Conservation (phyloP, 345 rosid genomes). For the Moringa oleifera region DNA sequence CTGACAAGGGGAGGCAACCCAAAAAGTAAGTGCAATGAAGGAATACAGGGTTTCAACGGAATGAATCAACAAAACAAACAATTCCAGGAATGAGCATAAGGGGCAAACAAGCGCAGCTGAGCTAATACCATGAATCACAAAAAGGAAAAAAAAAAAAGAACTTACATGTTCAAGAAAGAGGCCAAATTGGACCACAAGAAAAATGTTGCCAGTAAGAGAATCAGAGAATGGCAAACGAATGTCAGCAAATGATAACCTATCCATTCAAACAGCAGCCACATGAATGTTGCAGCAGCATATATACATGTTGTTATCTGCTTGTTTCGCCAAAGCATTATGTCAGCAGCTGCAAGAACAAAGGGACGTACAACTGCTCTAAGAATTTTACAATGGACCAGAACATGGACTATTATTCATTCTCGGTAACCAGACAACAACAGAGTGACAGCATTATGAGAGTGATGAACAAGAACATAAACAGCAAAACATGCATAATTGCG, state of each 20-base stretch:
- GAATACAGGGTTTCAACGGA: too few relatives aligned
- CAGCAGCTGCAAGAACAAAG: conserved; percentile 31
- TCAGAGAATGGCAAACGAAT: conserved; percentile 34
- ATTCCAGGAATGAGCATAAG: too few relatives aligned
- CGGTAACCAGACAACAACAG: too few relatives aligned
- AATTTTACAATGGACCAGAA: too few relatives aligned
- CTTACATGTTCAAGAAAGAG: conserved; percentile 33
- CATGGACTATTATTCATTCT: too few relatives aligned
- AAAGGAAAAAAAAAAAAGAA: not conserved
- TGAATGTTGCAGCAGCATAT: conserved; percentile 33
- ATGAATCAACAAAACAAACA: too few relatives aligned
- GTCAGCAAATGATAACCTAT: conserved; percentile 39
- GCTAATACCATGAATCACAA: not conserved
- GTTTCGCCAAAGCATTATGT: conserved; percentile 48
- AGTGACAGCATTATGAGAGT: too few relatives aligned
- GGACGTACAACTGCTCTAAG: not conserved
- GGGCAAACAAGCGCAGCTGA: too few relatives aligned
- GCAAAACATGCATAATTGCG: not conserved
- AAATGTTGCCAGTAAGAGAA: conserved; percentile 27
- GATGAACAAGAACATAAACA: too few relatives aligned
- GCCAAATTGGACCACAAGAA: conserved; percentile 44
- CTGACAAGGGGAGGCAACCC: too few relatives aligned
- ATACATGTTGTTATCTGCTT: conserved; percentile 38
- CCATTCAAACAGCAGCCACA: conserved; percentile 50
- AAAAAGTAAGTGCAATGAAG: too few relatives aligned